Conservation (phyloP, 2,329 filamentous ascomycete genomes). For the Epichloe sylvatica region DNA sequence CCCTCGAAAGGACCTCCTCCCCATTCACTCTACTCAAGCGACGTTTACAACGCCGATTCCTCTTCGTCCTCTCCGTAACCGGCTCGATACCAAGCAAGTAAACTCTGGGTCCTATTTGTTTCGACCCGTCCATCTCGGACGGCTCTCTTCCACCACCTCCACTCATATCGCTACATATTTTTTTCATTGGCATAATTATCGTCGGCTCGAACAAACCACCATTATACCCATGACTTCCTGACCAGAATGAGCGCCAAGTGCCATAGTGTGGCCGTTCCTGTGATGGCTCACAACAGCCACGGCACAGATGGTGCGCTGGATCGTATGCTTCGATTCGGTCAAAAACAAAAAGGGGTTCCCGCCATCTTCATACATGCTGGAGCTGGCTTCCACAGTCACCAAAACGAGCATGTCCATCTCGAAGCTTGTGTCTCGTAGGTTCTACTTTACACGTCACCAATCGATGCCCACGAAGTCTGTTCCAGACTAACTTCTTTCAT, state of each 20-base stretch:
- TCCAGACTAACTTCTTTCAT: conserved; percentile 1
- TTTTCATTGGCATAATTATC: conserved; percentile 6
- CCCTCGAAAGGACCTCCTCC: neutral
- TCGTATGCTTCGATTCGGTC: conserved; percentile 22
- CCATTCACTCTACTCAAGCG: neutral
- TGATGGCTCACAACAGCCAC: conserved; percentile 33
- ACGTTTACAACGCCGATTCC: neutral
- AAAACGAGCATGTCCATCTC: conserved; percentile 76
- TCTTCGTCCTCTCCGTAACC: neutral
- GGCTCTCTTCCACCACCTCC: conserved; percentile 1
- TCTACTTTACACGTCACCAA: neutral
- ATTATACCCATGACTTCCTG: conserved; percentile 11
- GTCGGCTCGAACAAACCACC: neutral
- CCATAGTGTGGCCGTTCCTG: conserved; percentile 18
- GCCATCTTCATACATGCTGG: conserved; percentile 94
- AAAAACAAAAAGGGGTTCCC: conserved; percentile 30
- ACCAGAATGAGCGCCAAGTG: conserved; percentile 17
- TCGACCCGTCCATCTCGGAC: conserved; percentile 1
- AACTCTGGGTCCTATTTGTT: neutral
- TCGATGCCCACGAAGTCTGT: neutral
- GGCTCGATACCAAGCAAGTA: neutral
- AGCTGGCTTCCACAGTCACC: conserved; percentile 79
- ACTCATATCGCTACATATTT: conserved; percentile 1
- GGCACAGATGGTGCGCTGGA: conserved; percentile 29
- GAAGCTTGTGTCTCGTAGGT: conserved; percentile 76